Percentiles rank a stretch among this genome's conserved stretches.
Evolutionary conservation across 495 filamentous ascomycete genomes (phyloP).

Genomic region (Neurospora sublineolata): DNA sequence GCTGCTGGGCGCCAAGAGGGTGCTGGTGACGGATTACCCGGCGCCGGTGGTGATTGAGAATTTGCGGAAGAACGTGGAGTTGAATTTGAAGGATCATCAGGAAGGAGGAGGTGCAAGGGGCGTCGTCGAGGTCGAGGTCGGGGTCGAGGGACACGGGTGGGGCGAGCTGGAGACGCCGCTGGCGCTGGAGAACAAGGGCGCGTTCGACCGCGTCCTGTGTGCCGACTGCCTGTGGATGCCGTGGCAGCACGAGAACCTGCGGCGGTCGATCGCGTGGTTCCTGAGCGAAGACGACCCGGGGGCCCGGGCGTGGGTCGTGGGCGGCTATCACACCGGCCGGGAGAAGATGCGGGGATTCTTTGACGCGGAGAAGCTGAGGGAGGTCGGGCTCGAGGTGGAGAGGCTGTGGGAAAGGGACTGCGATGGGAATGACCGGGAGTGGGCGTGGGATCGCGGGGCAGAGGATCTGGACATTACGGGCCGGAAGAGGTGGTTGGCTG

Average conservation of each 20-base stretch:
- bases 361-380: slow-evolving; percentile 37
- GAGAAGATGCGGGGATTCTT: slow-evolving; percentile 63
- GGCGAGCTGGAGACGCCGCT: slow-evolving; percentile 49
- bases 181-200: slow-evolving; percentile 34
- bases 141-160: slow-evolving; percentile 62
- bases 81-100: slow-evolving; percentile 9
- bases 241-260: slow-evolving; percentile 62
- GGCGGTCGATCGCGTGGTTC: slow-evolving; percentile 59
- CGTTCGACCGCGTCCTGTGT: slow-evolving; percentile 59
- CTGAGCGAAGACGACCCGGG: slow-evolving; percentile 32
- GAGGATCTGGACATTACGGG: slow-evolving; percentile 49
- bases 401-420: slow-evolving; percentile 65
- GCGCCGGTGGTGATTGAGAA: slow-evolving; percentile 48
- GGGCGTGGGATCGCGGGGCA: slow-evolving; percentile 47
- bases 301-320: slow-evolving; percentile 55
- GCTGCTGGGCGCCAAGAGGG: slow-evolving; percentile 49
- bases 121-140: slow-evolving; percentile 27
- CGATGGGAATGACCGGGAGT: slow-evolving; percentile 52
- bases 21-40: slow-evolving; percentile 72
- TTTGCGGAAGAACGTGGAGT: slow-evolving; percentile 48
- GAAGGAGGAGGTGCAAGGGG: slow-evolving; percentile 10
- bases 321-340: slow-evolving; percentile 78
- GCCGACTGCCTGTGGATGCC: slow-evolving; percentile 86
- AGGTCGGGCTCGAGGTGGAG: slow-evolving; percentile 55
- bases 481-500: slow-evolving; percentile 66